A percentile compares a stretch with the other conserved stretches of the same genome.
Evolutionary conservation across 495 filamentous ascomycete species (phyloP).

Genomic region (Aspergillus diversus): DNA sequence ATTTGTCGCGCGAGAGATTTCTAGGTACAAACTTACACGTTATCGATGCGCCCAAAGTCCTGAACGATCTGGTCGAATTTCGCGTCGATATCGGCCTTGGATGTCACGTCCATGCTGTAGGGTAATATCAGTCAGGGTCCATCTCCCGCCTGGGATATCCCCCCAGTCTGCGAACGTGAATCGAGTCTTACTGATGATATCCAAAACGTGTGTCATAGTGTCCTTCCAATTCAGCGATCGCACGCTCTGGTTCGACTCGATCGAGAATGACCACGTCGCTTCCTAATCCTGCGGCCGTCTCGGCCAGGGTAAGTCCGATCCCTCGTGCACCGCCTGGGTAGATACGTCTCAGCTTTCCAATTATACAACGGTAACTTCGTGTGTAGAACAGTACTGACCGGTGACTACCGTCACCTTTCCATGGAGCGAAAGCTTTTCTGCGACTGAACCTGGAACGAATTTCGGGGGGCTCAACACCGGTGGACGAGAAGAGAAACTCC

Average conservation of each 20-base stretch:
- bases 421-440: too few species aligned
- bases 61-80: neutral
- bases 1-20: neutral
- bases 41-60: constrained; percentile 16
- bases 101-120: constrained; percentile 8
- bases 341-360: neutral
- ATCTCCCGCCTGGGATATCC: neutral
- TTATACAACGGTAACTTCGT: neutral
- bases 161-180: neutral
- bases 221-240: neutral
- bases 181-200: constrained; percentile 6
- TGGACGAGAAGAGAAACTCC: too few species aligned
- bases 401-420: neutral
- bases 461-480: too few species aligned
- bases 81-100: neutral
- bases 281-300: constrained; percentile 4
- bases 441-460: too few species aligned
- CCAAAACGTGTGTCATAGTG: neutral
- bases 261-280: constrained; percentile 10
- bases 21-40: neutral
- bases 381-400: neutral
- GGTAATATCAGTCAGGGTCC: too few species aligned
- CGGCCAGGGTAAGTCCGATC: constrained; percentile 9
- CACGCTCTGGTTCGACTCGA: neutral
- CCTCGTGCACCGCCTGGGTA: constrained; percentile 4